Evolutionary conservation across 176 grass and related monocot genomes (phyloP), one percentile per base, ranked within the genome.

Genomic region (Typha latifolia): DNA sequence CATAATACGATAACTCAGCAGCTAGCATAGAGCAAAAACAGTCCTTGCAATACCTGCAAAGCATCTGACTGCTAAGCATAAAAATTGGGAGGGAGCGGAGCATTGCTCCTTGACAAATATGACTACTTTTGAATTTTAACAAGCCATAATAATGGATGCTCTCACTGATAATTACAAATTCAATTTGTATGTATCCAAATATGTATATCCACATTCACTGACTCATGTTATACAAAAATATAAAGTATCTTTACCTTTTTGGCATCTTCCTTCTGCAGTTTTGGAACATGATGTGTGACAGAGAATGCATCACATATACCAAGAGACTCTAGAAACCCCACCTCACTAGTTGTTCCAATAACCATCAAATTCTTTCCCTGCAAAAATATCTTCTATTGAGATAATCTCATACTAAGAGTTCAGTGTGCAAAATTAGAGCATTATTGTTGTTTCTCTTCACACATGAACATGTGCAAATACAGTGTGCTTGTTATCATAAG

Each of bases 251-350:
- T 81, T 61, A 99, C 94, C 94, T 99, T 99, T 63, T 75, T 86
- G 24, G 94, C 89, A 81, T 99, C 94, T 34, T 79, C 86, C 66
- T 83, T 81, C 72, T 89, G 74, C 52, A 99, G 70, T 80, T 82
- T 99, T 16, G 94, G 94, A 20, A 99, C 94, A 80, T 90, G 78
- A 74, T 99, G 93, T 21, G 89, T 74, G 49, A 99, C 86, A 12
- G 94, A 89, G 71, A 99, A 99, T 66, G 87, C 83, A 71, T 93
- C 94, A 64, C 80, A 86, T 75, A 93, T 93, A 51, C 94, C 94
- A 87, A 99, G 70, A 48, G 89, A 90, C 56, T 99, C 94, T 51
- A 99, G 64, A 81, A 99, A 99, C 4, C 79, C 77, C 55, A 87
- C 78, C 48, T 93, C 85, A 31, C 94, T 90, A 50, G 86, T 99